A percentile compares a stretch with the other conserved stretches of the same genome.
phyloP scores from a whole-genome alignment of 768 basidiomycete species.

The Rhizopogon salebrosus region DNA sequence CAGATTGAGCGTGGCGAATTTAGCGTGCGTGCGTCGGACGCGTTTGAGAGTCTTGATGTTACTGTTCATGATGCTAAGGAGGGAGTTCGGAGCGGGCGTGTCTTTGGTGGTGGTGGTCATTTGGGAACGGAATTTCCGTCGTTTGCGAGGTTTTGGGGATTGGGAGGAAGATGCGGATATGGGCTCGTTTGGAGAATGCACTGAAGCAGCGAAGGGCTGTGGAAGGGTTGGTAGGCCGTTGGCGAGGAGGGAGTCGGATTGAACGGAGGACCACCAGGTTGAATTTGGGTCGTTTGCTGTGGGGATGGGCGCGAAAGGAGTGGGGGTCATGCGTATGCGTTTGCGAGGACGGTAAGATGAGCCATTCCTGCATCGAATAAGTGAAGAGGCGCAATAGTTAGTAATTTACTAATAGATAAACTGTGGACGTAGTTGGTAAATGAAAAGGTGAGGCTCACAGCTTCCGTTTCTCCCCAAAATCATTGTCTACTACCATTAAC shows the following conservation, averaged over 20 bases:
- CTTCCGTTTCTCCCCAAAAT: conserved; percentile 62
- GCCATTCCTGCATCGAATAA: conserved; percentile 27
- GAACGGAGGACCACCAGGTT: conserved; percentile 74
- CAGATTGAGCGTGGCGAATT: conserved; percentile 53
- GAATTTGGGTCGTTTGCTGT: conserved; percentile 44
- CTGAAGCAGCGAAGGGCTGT: conserved; percentile 30
- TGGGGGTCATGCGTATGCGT: conserved; percentile 44
- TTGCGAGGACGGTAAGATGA: conserved; percentile 52
- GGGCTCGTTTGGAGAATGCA: conserved; percentile 2
- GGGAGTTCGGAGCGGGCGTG: conserved; percentile 32
- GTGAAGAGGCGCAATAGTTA: neutral
- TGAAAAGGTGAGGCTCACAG: conserved; percentile 30
- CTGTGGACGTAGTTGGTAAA: neutral
- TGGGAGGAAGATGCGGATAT: conserved; percentile 20
- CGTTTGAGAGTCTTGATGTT: conserved; percentile 75
- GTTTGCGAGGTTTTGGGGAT: conserved; percentile 3
- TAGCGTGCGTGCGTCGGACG: conserved; percentile 67
- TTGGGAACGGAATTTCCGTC: conserved; percentile 13
- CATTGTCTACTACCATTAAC: conserved; percentile 22
- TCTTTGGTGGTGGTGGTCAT: conserved; percentile 17
- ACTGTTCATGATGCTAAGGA: conserved; percentile 67
- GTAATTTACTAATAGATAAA: neutral
- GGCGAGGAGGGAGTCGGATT: conserved; percentile 53
- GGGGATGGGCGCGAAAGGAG: conserved; percentile 11
- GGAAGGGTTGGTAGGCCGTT: conserved; percentile 60